Evolutionary conservation across 2,329 filamentous ascomycete genomes (phyloP), one percentile per base, ranked within the genome.

Genomic region (Phyllosticta capitalensis): DNA sequence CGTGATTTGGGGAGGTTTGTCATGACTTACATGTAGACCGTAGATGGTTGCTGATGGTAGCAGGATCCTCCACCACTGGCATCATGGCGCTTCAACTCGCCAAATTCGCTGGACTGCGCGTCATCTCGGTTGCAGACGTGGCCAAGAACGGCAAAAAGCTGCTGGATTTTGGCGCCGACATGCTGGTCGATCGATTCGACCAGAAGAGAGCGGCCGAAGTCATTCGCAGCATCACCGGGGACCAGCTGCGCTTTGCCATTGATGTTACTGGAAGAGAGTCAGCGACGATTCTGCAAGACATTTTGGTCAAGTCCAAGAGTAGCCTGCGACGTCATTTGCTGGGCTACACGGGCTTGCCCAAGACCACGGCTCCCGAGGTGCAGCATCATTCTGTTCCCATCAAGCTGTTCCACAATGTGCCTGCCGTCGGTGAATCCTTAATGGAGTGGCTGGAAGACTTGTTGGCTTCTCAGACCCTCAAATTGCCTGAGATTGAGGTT

Each of bases 391-490:
- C 78, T 0, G 84, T 91, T 0, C 88, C 88, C 0, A 88, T 92
- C 62, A 91, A 91, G 70, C 67, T 89, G 3, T 91, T 89, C 66
- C 88, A 92, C 67, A 83, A 87, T 61, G 78, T 85, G 0, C 80
- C 83, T 0, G 76, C 77, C 1, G 76, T 90, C 0, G 88, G 88
- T 0, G 80, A 84, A 63, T 77, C 77, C 0, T 68, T 90, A 58
- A 83, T 83, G 12, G 68, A 74, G 1, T 91, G 88, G 88, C 73
- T 90, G 24, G 87, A 90, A 68, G 74, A 77, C 22, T 70, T 91
- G n/a, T 70, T 91, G 6, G 74, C 79, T 9, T 73, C 77, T 0
- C 76, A 78, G 0, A 67, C 77, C 0, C 66, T 91, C 2, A 72
- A 76, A 4, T 77, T 85, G 4, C 87, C 87, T 0, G 83, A 87